Evolutionary conservation across 164 flowering plant genomes (phyloP).

Genomic region (Magnolia officinalis): DNA sequence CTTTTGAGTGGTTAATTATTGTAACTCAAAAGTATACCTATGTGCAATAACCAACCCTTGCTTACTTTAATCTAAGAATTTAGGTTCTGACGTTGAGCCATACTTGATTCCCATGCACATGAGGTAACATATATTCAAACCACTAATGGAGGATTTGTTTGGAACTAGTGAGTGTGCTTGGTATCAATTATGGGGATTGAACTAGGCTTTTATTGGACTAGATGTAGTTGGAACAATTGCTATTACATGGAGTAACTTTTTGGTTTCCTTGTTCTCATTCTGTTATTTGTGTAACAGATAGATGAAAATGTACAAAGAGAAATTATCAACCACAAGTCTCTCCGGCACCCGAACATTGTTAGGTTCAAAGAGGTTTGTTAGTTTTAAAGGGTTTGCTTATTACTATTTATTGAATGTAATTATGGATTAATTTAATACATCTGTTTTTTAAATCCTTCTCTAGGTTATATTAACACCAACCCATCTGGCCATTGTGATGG

Average conservation of each 20-base stretch:
- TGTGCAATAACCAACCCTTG: no score
- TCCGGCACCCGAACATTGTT: constrained; percentile 7
- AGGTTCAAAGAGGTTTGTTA: constrained; percentile 7
- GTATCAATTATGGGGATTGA: neutral
- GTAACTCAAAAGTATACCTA: no score
- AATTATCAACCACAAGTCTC: constrained; percentile 5
- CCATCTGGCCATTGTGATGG: constrained; percentile 12
- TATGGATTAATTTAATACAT: neutral
- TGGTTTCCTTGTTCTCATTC: neutral
- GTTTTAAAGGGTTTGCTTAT: neutral
- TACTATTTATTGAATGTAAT: neutral
- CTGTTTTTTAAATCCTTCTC: neutral
- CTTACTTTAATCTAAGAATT: neutral
- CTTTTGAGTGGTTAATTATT: no score
- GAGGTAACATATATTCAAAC: neutral
- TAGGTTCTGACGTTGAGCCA: neutral
- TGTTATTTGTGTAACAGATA: constrained; percentile 1
- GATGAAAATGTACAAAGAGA: constrained; percentile 9
- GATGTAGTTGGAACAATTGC: neutral
- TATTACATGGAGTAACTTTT: neutral
- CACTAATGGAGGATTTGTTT: neutral
- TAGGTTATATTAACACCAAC: constrained; percentile 9
- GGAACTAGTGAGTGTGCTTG: neutral
- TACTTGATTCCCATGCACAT: neutral
- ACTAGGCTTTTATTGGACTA: neutral